These are phyloP conservation scores for Hyparrhenia diplandra DNA, from an alignment of 176 grass and related monocot genomes.

Conservation along the genomic window DNA sequence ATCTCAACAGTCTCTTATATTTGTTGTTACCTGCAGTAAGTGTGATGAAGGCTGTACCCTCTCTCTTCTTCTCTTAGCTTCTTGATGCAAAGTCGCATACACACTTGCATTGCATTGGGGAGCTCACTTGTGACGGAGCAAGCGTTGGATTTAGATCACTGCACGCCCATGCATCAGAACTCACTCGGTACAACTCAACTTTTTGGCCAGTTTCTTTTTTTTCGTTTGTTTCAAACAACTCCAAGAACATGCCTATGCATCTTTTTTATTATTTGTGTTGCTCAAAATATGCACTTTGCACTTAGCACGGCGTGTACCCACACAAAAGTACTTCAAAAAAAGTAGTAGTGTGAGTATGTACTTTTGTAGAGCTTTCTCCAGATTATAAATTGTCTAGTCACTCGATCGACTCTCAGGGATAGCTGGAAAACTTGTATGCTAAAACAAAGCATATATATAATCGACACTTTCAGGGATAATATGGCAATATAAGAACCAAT, in stretches of 20 bases:
- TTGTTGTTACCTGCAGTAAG: not conserved
- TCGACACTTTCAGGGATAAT: too few species aligned
- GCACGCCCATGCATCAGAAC: not conserved
- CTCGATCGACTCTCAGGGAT: too few species aligned
- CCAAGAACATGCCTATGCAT: not conserved
- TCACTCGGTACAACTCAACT: not conserved
- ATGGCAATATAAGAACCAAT: too few species aligned
- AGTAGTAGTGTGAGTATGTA: too few species aligned
- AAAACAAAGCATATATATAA: too few species aligned
- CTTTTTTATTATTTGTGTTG: not conserved
- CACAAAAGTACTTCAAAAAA: too few species aligned
- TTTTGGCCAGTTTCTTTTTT: conserved; percentile 12
- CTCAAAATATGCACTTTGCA: too few species aligned
- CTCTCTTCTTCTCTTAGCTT: conserved; percentile 51
- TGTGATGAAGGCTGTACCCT: conserved; percentile 41
- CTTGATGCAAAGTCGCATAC: conserved; percentile 20
- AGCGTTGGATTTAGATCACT: not conserved
- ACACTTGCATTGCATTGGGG: not conserved
- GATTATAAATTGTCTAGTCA: too few species aligned
- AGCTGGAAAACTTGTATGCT: too few species aligned
- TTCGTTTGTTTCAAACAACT: not conserved
- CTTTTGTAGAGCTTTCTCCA: too few species aligned
- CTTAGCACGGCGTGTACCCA: too few species aligned
- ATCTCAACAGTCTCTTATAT: not conserved
- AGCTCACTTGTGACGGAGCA: not conserved